phyloP scores from a whole-genome alignment of 208 protist genomes.

The Balamuthia mandrillaris region DNA sequence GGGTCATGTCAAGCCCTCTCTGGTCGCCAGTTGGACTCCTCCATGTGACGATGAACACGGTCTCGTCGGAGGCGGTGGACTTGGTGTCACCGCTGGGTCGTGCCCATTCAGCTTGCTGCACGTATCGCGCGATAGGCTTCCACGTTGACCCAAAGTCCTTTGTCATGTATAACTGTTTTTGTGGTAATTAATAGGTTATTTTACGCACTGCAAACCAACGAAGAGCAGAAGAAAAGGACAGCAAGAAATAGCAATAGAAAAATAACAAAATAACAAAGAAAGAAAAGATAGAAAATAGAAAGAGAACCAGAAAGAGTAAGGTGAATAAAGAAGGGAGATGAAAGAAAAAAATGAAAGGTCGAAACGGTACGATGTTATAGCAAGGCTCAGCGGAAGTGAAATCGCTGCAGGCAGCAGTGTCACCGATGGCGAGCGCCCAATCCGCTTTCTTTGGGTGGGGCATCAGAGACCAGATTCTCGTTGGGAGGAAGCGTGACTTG shows the following conservation, averaged over 20 bases:
- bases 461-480: background rate
- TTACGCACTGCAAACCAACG: too few relatives aligned
- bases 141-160: background rate
- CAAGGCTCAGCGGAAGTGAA: too few relatives aligned
- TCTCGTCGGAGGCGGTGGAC: too few relatives aligned
- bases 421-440: background rate
- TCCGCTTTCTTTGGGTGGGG: background rate
- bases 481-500: background rate
- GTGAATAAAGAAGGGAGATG: too few relatives aligned
- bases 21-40: background rate
- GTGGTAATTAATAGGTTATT: too few relatives aligned
- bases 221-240: too few relatives aligned
- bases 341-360: too few relatives aligned
- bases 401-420: background rate
- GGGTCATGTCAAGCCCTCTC: background rate
- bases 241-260: background rate
- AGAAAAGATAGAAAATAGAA: background rate
- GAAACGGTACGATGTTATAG: too few relatives aligned
- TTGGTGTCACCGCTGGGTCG: too few relatives aligned
- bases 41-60: too few relatives aligned
- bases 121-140: background rate
- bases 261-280: background rate
- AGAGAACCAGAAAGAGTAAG: too few relatives aligned
- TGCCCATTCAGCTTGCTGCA: too few relatives aligned
- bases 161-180: background rate